A percentile compares a stretch with the other conserved stretches of the same genome.
phyloP scores from a whole-genome alignment of 148 eudicot species.

The Spergularia bocconei region DNA sequence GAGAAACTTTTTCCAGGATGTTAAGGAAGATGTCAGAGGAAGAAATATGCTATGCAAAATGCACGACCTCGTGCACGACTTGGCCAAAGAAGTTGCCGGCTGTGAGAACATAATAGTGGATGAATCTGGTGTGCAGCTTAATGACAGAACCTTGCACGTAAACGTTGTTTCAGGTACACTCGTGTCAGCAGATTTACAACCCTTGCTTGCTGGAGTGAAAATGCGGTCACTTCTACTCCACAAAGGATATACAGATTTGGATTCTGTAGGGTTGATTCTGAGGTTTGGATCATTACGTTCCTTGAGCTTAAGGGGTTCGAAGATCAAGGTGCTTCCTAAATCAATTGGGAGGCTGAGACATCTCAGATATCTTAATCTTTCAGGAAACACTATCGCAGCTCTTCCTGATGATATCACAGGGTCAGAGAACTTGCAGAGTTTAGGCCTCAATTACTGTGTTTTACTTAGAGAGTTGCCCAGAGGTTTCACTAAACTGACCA shows the following conservation, averaged over 20 bases:
- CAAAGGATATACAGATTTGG: no score
- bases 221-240: background rate
- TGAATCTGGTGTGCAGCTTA: background rate
- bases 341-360: constrained; percentile 13
- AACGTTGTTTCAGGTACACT: background rate
- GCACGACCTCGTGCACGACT: constrained; percentile 19
- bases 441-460: background rate
- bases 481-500: constrained; percentile 18
- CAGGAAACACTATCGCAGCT: background rate
- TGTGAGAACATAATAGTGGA: background rate
- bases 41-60: background rate
- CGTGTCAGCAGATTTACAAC: background rate
- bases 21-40: no score
- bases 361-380: constrained; percentile 20
- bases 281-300: background rate
- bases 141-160: background rate
- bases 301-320: background rate
- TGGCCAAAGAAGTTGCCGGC: background rate
- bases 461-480: constrained; percentile 3
- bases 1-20: no score
- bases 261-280: no score
- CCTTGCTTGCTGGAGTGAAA: background rate
- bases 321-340: background rate
- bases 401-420: constrained; percentile 11
- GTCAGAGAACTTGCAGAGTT: constrained; percentile 14